Conservation (phyloP, 257 asterid species). For the Nicotiana attenuata region DNA sequence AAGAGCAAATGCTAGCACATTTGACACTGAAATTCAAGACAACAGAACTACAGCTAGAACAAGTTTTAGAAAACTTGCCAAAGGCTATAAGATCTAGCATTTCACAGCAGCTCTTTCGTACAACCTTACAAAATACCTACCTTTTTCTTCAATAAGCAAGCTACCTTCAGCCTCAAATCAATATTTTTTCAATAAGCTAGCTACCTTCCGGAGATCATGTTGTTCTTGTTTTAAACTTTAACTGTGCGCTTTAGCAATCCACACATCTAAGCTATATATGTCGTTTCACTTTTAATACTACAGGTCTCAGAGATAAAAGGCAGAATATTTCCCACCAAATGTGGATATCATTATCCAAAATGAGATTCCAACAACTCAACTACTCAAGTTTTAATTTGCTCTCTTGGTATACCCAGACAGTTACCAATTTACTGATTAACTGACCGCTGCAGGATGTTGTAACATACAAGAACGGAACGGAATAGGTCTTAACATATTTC, state of each 20-base stretch:
- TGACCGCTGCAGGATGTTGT: constrained; percentile 67
- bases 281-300: background rate
- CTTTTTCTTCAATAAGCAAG: constrained; percentile 17
- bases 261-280: no score
- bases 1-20: constrained; percentile 94
- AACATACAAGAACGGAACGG: constrained; percentile 53
- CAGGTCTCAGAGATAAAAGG: constrained; percentile 92
- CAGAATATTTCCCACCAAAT: constrained; percentile 91
- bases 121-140: constrained; percentile 52
- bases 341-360: constrained; percentile 80
- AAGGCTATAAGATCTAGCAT: constrained; percentile 95
- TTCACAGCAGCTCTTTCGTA: constrained; percentile 77
- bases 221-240: no score
- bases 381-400: background rate
- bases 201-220: no score
- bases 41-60: constrained; percentile 90
- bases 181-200: no score
- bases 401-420: background rate
- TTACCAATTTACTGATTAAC: constrained; percentile 18
- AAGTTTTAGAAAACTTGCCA: constrained; percentile 71
- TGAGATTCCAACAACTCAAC: constrained; percentile 59
- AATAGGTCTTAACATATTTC: constrained; percentile 43
- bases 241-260: no score
- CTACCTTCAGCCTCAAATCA: no score
- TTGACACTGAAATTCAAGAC: constrained; percentile 83